Evolutionary conservation across 2,329 filamentous ascomycete genomes (phyloP), one percentile per base, ranked within the genome.

Genomic region (Purpureocillium lavendulum): DNA sequence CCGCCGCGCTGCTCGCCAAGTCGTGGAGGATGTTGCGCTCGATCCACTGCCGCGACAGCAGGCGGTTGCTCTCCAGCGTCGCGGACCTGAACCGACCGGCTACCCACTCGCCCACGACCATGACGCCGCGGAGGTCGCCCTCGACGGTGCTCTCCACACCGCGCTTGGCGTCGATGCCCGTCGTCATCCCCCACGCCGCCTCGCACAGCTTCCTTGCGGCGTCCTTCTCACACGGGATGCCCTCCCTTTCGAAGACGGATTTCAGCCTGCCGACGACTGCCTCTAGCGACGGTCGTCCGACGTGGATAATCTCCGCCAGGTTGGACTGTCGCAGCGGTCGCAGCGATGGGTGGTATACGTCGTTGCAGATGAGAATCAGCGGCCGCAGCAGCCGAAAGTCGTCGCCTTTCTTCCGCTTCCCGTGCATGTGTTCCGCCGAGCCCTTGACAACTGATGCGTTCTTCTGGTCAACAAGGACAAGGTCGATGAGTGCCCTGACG

Each of bases 301-400:
- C 83, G 54, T 94, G 88, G 16, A 98, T 82, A 30, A 97, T 80
- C 58, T 98, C 92, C 0, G 90, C 92, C 36, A 92, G 65, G 6
- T 71, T 79, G 0, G 87, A 89, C 47, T 90, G 84, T n/a, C 92
- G 80, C 7, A 98, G 69, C 0, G 87, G 88, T 21, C 88, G 77
- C 31, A 98, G 71, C 15, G 89, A 86, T 4, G 90, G 82, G 50
- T 95, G 88, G 55, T 98, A 98, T 1, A 97, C 80, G 58, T 98
- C 94, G 53, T 98, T 98, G 67, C 92, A 98, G 50, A 98, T 92
- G 35, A 98, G 70, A 37, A 98, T 87, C 24, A 98, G 69, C 0
- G 92, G 92, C 34, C 92, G 75, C 63, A 94, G 76, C 45, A 96
- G 74, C 32, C 84, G 77, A 56, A 98, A 98, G 42, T 82, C 83